Conservation (phyloP, 129 eudicot species). For the Chrysanthemum makinoi region DNA sequence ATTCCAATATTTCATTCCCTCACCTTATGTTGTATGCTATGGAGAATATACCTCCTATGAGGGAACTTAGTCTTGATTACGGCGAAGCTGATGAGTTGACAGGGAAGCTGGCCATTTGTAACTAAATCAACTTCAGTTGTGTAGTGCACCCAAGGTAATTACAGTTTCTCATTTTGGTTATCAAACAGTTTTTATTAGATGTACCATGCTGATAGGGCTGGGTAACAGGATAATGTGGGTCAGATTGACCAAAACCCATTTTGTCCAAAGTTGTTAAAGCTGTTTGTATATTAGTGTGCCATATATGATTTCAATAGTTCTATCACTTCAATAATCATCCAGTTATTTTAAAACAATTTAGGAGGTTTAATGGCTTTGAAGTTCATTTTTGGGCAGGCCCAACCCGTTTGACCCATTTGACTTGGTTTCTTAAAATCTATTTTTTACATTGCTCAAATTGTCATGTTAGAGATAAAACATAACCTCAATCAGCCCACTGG, state of each 20-base stretch:
- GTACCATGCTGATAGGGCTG: not conserved
- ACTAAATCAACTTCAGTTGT: conserved; percentile 31
- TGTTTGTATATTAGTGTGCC: not conserved
- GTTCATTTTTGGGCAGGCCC: not conserved
- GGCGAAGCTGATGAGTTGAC: conserved; percentile 73
- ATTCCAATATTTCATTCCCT: conserved; percentile 63
- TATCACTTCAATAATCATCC: not conserved
- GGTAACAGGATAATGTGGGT: no score
- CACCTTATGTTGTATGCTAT: conserved; percentile 79
- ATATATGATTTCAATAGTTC: not conserved
- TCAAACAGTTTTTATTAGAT: not conserved
- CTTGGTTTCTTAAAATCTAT: not conserved
- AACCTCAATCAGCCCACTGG: not conserved
- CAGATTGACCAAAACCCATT: not conserved
- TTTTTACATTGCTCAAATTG: not conserved
- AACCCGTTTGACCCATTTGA: not conserved
- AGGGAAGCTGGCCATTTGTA: conserved; percentile 77
- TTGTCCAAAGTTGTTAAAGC: not conserved
- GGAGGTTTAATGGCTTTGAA: not conserved
- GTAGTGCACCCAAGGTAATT: conserved; percentile 38
- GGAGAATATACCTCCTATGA: conserved; percentile 93
- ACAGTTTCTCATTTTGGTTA: not conserved
- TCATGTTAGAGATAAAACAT: not conserved
- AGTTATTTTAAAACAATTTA: not conserved
- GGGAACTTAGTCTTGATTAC: conserved; percentile 89